A percentile compares a stretch with the other conserved stretches of the same genome.
Conservation (phyloP, 2,329 filamentous ascomycete species). For the Penicillium griseofulvum region DNA sequence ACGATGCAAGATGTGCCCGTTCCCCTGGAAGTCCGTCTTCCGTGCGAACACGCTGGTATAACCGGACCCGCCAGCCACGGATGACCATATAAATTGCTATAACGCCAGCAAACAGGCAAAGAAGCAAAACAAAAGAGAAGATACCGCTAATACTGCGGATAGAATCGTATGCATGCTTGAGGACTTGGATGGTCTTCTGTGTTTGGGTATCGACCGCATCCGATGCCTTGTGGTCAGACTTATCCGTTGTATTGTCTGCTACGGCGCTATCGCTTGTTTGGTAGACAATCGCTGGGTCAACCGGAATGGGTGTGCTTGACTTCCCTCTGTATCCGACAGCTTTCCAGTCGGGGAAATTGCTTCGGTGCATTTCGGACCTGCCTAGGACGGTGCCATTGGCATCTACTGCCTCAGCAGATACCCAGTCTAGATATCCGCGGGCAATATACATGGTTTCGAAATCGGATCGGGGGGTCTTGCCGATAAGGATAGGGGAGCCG, state of each 20-base stretch:
- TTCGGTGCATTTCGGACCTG: conserved; percentile 18
- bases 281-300: conserved; percentile 13
- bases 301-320: conserved; percentile 11
- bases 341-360: conserved; percentile 17
- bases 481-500: conserved; percentile 17
- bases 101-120: conserved; percentile 16
- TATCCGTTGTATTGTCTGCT: background rate
- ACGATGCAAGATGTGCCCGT: conserved; percentile 10
- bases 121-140: conserved; percentile 19
- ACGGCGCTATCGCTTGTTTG: background rate
- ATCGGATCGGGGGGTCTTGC: conserved; percentile 15
- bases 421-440: conserved; percentile 23
- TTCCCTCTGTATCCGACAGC: conserved; percentile 17
- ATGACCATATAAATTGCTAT: conserved; percentile 19
- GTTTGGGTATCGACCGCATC: conserved; percentile 15
- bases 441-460: conserved; percentile 25
- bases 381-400: conserved; percentile 17
- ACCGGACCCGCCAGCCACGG: conserved; percentile 25
- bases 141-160: conserved; percentile 20
- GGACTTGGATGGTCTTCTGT: conserved; percentile 16
- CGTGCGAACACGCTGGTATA: conserved; percentile 18
- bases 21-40: conserved; percentile 15
- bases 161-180: conserved; percentile 16
- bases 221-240: background rate
- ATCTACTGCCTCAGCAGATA: conserved; percentile 20